Evolutionary conservation across 768 basidiomycete genomes (phyloP), one percentile per base, ranked within the genome.

Genomic region (Amanita muscaria): DNA sequence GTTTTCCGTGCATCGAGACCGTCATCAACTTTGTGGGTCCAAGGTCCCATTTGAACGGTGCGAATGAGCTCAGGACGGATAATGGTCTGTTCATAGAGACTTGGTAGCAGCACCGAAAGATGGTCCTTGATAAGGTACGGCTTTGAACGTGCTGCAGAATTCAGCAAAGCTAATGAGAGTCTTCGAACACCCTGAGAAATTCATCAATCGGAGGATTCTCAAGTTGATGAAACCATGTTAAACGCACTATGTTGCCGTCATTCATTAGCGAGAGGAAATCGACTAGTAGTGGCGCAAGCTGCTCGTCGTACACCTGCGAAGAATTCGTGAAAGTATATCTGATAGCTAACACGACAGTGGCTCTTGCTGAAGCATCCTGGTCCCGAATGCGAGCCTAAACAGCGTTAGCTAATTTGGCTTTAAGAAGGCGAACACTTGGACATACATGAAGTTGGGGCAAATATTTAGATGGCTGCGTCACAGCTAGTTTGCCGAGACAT

Each of bases 11-110:
- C 83, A 51, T 98, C 94, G 31, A 98, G 72, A 38, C 96, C 96
- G 51, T 98, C 93, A 55, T 99, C 96, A 42, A 96, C 89, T 59
- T 88, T 91, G 65, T 94, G 90, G 21, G 84, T 88, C 91, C 91
- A 96, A 2, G 92, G 91, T 16, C 92, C 91, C 92, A 96, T 96
- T 58, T 91, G 88, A 10, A 96, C 91, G 1, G 86, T 88, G 23
- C 87, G 80, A 56, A 94, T 82, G 47, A 92, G 78, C 2, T 81
- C 73, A 2, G 76, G 72, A 50, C 88, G 90, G 58, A 92, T 65
- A 29, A 72, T 58, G 0, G 93, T 96, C 65, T 97, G 90, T 29
- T 77, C 72, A 64, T 96, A 97, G 21, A 99, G 68, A 45, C 73
- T 76, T 1, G 92, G 91, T 37, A 96, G 68, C 4, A 99, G 72